Base-by-base conservation (phyloP, 768 basidiomycete species). In the Suillus lakei region DNA sequence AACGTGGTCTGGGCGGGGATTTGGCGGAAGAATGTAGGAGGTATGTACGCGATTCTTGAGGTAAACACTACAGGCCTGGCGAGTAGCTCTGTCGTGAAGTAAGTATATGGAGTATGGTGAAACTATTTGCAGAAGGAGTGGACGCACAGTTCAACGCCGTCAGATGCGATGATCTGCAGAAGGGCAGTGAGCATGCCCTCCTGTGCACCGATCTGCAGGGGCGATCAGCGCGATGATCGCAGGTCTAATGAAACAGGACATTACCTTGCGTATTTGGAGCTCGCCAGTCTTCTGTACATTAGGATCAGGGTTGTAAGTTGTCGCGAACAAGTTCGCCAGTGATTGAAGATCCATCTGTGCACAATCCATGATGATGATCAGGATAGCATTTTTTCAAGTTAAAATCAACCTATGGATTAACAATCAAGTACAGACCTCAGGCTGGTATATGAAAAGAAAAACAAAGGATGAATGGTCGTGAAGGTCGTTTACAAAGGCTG, bases 231-330 rank as follows among this genome's bases (percentile, higher is more conserved):
- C 67, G 28, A 63, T 46, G 26, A 26, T 41, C 38, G 38, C 43
- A 60, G 21, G 56, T 44, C 46, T 34, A 56, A 56, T 5, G 21
- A 26, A 13, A 56, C 46, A 28, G 41, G 13, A 1, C 0, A 30
- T 53, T 70, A 93, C 95, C 85, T 91, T 94, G 70, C 92, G 88
- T 72, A 97, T 92, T 76, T 96, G 87, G 36, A 96, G 86, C 77
- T 97, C 95, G 53, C 89, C 91, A 43, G 91, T 82, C 73, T 93
- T 93, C 69, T 94, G 89, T 66, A 91, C 86, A 81, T 95, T 95
- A 61, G 94, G 92, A 79, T 97, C 92, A 7, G 91, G 84, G 72
- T 85, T 92, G 78, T 88, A 90, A 8, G 93, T 93, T 38, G 90
- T 89, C 7, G 91, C 84, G 73, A 95, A 95, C 59, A 95, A 87